phyloP scores from a whole-genome alignment of 2,329 filamentous ascomycete species.

The Phialocephala sp. region DNA sequence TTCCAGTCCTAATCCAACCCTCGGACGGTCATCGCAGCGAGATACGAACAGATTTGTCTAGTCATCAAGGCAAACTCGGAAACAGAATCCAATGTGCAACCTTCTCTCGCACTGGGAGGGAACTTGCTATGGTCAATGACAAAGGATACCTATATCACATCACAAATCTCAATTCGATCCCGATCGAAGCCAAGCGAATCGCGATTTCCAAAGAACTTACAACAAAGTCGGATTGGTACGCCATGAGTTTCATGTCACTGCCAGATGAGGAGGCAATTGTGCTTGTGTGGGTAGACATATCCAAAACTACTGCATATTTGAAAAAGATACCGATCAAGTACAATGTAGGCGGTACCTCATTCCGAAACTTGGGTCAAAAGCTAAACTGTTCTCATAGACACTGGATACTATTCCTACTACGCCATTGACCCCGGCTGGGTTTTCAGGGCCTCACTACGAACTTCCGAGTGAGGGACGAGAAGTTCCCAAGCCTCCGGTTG shows the following conservation, averaged over 20 bases:
- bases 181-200: slow-evolving; percentile 46
- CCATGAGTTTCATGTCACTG: slow-evolving; percentile 47
- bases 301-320: slow-evolving; percentile 43
- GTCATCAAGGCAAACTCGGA: slow-evolving; percentile 45
- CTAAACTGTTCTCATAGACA: background rate
- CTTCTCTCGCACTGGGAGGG: slow-evolving; percentile 47
- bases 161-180: slow-evolving; percentile 47
- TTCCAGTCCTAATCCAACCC: slow-evolving; percentile 48
- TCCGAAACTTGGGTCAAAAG: background rate
- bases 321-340: slow-evolving; percentile 42
- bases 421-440: slow-evolving; percentile 17
- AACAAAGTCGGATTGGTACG: slow-evolving; percentile 46
- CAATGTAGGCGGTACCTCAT: slow-evolving; percentile 16
- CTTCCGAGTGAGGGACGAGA: slow-evolving; percentile 28
- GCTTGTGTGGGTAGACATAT: slow-evolving; percentile 48
- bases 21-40: slow-evolving; percentile 46
- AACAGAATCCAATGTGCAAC: slow-evolving; percentile 48
- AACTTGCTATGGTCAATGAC: slow-evolving; percentile 50
- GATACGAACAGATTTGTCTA: slow-evolving; percentile 42
- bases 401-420: slow-evolving; percentile 19
- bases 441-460: slow-evolving; percentile 21
- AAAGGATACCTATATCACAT: slow-evolving; percentile 49
- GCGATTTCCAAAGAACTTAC: slow-evolving; percentile 47
- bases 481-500: slow-evolving; percentile 23
- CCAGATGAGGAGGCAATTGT: slow-evolving; percentile 48